Evolutionary conservation across 2,329 filamentous ascomycete species (phyloP), one percentile per base, ranked within the genome.

Genomic region (Diplodia sapinea): DNA sequence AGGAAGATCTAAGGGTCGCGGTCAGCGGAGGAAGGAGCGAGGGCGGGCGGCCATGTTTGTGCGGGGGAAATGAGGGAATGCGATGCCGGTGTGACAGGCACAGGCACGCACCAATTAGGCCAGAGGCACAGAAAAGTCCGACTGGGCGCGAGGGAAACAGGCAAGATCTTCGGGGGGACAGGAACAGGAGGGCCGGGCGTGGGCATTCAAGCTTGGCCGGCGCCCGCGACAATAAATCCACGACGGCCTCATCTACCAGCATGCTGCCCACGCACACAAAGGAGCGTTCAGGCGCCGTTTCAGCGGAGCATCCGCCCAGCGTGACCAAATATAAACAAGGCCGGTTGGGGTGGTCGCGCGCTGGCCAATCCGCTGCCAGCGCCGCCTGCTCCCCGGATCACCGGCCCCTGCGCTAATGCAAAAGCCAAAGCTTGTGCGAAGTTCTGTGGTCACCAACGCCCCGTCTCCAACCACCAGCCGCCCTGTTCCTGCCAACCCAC

Each of bases 31-130:
- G 38, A 50, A 49, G 40, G 23, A 33, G 40, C 13, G n/a, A 15
- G 26, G 26, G 43, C 11, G 40, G 26, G 40, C 20, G 43, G n/a
- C 26, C 43, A 2, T 63, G 59, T 63, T 63, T 23, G 59, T 15
- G 57, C 43, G 43, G 31, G 54, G 54, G 59, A 63, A 63, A 63
- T 63, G 59, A 63, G 59, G 59, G 59, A 63, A 63, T 63, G 59
- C 59, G 47, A 63, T 51, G 59, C 40, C 47, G 59, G 59, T 63
- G 59, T 51, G 47, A 63, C 47, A 43, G 47, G 47, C 9, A 26
- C 59, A 26, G 43, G 7, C 23, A 62, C 59, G 59, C 47, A 63
- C 59, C 59, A 63, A 52, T 63, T 3, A 38, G 5, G 40, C 2
- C 26, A 50, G 26, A 26, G 23, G 55, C 55, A 29, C 55, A 38